phyloP scores from a whole-genome alignment of 345 rosid genomes.

The Hirschfeldia incana region DNA sequence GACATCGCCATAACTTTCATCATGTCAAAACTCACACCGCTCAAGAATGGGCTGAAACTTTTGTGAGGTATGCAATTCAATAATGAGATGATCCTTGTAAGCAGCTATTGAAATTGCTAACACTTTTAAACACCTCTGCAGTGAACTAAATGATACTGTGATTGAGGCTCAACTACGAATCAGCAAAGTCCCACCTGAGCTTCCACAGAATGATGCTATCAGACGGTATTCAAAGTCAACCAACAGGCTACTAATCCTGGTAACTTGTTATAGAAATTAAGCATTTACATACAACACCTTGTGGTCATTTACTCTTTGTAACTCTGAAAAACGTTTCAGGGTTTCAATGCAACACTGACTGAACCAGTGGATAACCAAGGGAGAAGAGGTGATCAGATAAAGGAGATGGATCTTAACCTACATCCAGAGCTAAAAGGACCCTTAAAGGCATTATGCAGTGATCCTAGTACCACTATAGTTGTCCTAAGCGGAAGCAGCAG shows the following conservation, averaged over 20 bases:
- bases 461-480: constrained; percentile 76
- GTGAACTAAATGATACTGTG: constrained; percentile 95
- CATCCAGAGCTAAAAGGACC: constrained; percentile 79
- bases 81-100: constrained; percentile 2
- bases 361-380: constrained; percentile 90
- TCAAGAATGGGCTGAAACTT: constrained; percentile 99
- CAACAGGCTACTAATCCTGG: constrained; percentile 92
- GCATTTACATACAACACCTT: background rate
- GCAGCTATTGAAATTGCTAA: constrained; percentile 9
- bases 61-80: constrained; percentile 66
- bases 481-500: constrained; percentile 92
- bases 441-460: constrained; percentile 66
- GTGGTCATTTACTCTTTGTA: constrained; percentile 2
- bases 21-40: constrained; percentile 92
- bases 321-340: constrained; percentile 48
- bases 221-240: constrained; percentile 61
- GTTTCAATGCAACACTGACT: constrained; percentile 93
- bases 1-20: constrained; percentile 72
- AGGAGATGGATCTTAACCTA: constrained; percentile 93
- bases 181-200: constrained; percentile 86
- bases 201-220: constrained; percentile 75
- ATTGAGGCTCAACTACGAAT: constrained; percentile 96
- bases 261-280: constrained; percentile 29
- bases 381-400: constrained; percentile 93
- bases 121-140: constrained; percentile 42